phyloP scores from a whole-genome alignment of 768 basidiomycete genomes.

The Cystoderma amianthinum region DNA sequence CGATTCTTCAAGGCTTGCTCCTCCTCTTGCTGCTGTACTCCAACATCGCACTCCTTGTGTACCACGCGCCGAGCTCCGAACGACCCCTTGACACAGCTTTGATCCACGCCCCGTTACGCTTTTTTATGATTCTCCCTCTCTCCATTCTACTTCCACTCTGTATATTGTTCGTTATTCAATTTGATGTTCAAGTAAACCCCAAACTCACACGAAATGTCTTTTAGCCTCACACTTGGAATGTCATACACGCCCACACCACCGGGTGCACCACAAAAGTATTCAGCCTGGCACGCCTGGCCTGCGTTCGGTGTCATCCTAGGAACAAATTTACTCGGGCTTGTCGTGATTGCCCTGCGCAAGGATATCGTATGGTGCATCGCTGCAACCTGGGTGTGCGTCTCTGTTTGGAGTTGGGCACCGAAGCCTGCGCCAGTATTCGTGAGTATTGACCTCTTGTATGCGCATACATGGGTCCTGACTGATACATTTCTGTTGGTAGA shows the following conservation, averaged over 20 bases:
- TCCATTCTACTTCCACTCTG: slow-evolving; percentile 49
- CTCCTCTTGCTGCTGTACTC: slow-evolving; percentile 70
- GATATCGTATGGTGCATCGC: slow-evolving; percentile 76
- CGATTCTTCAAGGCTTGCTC: slow-evolving; percentile 66
- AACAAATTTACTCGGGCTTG: slow-evolving; percentile 52
- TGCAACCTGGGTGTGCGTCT: slow-evolving; percentile 67
- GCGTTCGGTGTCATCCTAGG: slow-evolving; percentile 65
- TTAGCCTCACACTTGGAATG: slow-evolving; percentile 66
- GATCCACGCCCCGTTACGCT: slow-evolving; percentile 82
- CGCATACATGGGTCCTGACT: no score
- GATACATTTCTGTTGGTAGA: no score
- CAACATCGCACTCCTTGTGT: slow-evolving; percentile 69
- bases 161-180: slow-evolving; percentile 41
- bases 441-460: slow-evolving; percentile 16
- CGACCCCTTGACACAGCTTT: slow-evolving; percentile 74
- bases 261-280: slow-evolving; percentile 46
- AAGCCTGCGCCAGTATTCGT: slow-evolving; percentile 65
- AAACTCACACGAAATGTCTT: slow-evolving; percentile 23
- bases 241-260: slow-evolving; percentile 38
- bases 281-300: slow-evolving; percentile 57
- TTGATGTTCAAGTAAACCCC: neutral
- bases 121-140: slow-evolving; percentile 53
- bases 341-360: slow-evolving; percentile 46
- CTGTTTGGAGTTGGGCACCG: slow-evolving; percentile 52
- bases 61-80: slow-evolving; percentile 51